These are phyloP conservation scores for Talaromyces islandicus DNA, from an alignment of 2,329 filamentous ascomycete genomes.

Conservation along the genomic window DNA sequence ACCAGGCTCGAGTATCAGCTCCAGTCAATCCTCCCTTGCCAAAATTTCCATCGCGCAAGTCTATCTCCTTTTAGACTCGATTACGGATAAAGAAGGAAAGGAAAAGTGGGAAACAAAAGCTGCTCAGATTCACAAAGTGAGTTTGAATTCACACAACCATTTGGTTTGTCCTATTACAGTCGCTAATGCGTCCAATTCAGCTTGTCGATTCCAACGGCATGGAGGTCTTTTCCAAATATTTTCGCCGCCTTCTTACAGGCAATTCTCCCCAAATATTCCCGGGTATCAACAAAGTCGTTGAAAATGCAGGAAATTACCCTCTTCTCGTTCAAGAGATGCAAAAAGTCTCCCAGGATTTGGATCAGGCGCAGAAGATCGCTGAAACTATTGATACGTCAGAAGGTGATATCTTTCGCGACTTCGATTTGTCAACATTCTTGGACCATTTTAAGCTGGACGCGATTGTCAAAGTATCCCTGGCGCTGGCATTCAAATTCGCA, in stretches of 20 bases:
- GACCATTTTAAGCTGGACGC: slow-evolving; percentile 93
- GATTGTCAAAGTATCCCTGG: slow-evolving; percentile 78
- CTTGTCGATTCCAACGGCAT: slow-evolving; percentile 97
- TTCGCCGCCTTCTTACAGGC: slow-evolving; percentile 82
- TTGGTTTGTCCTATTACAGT: neutral
- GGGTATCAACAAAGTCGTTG: slow-evolving; percentile 63
- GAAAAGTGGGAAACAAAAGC: slow-evolving; percentile 89
- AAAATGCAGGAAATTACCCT: slow-evolving; percentile 76
- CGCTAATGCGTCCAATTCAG: slow-evolving; percentile 38
- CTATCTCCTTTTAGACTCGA: slow-evolving; percentile 85
- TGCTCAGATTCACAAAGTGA: slow-evolving; percentile 86
- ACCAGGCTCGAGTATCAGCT: slow-evolving; percentile 37
- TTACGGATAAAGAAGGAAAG: slow-evolving; percentile 89
- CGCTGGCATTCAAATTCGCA: slow-evolving; percentile 81
- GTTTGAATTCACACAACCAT: slow-evolving; percentile 17
- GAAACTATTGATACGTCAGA: slow-evolving; percentile 87
- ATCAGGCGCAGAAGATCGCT: slow-evolving; percentile 84
- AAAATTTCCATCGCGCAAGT: slow-evolving; percentile 96
- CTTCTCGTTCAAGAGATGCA: slow-evolving; percentile 77
- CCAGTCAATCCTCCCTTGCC: slow-evolving; percentile 60
- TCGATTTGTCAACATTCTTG: slow-evolving; percentile 92
- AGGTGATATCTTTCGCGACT: slow-evolving; percentile 90
- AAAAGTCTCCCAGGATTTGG: slow-evolving; percentile 72
- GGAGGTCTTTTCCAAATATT: slow-evolving; percentile 96
- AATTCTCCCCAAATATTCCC: slow-evolving; percentile 92